Conservation (phyloP, 2,329 filamentous ascomycete genomes). For the Aspergillus thermomutatus region DNA sequence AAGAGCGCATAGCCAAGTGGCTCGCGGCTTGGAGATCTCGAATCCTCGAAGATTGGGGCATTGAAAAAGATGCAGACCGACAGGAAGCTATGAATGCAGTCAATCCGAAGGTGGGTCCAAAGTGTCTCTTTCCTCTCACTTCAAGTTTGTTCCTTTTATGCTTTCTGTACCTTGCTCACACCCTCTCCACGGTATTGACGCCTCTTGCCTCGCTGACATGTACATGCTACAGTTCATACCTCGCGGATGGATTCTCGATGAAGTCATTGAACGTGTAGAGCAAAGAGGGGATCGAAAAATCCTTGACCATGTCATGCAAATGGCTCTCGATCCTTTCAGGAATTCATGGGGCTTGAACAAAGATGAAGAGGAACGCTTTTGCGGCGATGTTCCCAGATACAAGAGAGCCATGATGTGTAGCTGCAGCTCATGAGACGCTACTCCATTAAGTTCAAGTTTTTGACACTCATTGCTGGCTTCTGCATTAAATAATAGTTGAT, state of each 20-base stretch:
- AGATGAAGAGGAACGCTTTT: slow-evolving; percentile 77
- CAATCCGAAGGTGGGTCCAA: slow-evolving; percentile 67
- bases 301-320: slow-evolving; percentile 71
- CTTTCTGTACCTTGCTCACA: background rate
- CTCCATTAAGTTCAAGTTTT: background rate
- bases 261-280: slow-evolving; percentile 85
- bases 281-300: slow-evolving; percentile 78
- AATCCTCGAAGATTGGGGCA: slow-evolving; percentile 72
- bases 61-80: slow-evolving; percentile 60
- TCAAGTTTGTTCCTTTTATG: background rate
- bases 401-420: slow-evolving; percentile 88
- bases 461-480: background rate
- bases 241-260: slow-evolving; percentile 87
- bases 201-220: background rate
- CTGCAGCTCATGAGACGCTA: slow-evolving; percentile 69
- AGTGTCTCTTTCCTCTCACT: background rate
- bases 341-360: slow-evolving; percentile 62
- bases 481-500: background rate
- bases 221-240: slow-evolving; percentile 65
- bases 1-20: slow-evolving; percentile 71
- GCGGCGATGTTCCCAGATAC: slow-evolving; percentile 75
- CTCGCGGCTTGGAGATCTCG: slow-evolving; percentile 72
- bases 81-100: slow-evolving; percentile 73
- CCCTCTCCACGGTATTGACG: background rate
- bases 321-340: slow-evolving; percentile 79